Evolutionary conservation across 2,329 filamentous ascomycete genomes (phyloP).

Genomic region (Emmonsiellopsis sp.): DNA sequence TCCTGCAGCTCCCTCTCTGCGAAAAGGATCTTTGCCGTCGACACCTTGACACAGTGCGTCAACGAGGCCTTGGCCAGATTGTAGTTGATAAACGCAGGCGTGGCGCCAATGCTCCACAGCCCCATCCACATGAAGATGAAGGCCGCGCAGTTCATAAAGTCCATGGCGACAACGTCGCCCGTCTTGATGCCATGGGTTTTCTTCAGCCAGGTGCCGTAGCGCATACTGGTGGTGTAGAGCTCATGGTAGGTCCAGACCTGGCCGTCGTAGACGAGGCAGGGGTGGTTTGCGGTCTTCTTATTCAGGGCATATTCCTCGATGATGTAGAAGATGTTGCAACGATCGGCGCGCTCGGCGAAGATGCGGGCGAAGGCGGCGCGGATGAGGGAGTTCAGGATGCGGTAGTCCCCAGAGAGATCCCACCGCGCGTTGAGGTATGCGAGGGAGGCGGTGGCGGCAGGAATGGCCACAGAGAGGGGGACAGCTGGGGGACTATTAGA

Average conservation of each 20-base stretch:
- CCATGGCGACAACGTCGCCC: constrained; percentile 68
- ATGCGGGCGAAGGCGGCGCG: constrained; percentile 37
- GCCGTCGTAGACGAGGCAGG: constrained; percentile 61
- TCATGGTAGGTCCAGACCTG: constrained; percentile 65
- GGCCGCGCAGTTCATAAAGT: constrained; percentile 72
- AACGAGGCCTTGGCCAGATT: constrained; percentile 65
- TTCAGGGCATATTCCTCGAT: constrained; percentile 59
- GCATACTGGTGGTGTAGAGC: constrained; percentile 60
- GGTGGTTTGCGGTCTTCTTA: constrained; percentile 40
- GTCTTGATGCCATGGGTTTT: constrained; percentile 53
- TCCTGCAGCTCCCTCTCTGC: constrained; percentile 58
- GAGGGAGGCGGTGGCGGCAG: constrained; percentile 57
- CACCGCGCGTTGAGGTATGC: constrained; percentile 71
- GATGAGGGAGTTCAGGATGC: constrained; percentile 48
- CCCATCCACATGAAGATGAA: constrained; percentile 70
- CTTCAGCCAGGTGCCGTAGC: constrained; percentile 68
- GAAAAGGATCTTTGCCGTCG: constrained; percentile 58
- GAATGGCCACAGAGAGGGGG: constrained; percentile 39
- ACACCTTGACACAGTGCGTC: constrained; percentile 62
- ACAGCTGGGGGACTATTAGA: constrained; percentile 18
- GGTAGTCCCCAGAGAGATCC: constrained; percentile 56
- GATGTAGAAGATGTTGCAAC: constrained; percentile 63
- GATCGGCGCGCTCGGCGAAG: constrained; percentile 48
- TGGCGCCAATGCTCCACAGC: constrained; percentile 73
- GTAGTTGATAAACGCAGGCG: constrained; percentile 82